Base-by-base conservation (phyloP, 306 rosid genomes). In the Astragalus membranaceus region DNA sequence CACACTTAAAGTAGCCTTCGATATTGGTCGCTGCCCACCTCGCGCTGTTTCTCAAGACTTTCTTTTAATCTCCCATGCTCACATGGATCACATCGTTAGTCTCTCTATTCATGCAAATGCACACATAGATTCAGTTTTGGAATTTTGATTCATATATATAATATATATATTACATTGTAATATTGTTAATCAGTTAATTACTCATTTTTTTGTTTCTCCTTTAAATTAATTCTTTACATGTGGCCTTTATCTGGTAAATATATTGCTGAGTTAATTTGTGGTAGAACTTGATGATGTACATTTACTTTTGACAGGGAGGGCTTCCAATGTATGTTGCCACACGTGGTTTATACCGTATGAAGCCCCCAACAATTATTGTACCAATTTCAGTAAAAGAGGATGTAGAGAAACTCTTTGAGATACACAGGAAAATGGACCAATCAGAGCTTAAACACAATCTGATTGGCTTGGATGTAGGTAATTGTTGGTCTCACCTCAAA, bases 51-150 rank as follows among this genome's bases (percentile, higher is more conserved):
- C 83, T 16, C 95, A 88, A 53, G 85, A 91, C 76, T 90, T 88
- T 64, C 86, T 94, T 66, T 84, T 86, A 20, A 91, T 90, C 81
- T 88, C 98, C n/a, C 98, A 91, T 81, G 88, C 88, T 15, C 98
- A 94, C 78, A 85, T 94, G 96, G 98, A 94, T 81, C 98, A 91
- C 88, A 94, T 94, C 56, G 98, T 94, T 75, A 79, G 91, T 32
- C 54, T 36, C 75, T 71, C 56, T 20, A 16, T 29, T 67, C 42
- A 8, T 32, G 5, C 7, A 60, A 61, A 69, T 44, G 26, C 52
- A 32, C n/a, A 2, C 33, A 5, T 6, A 6, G 26, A 75, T 13
- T 54, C 67, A 11, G 2, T 49, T 44, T 61, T 47, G 3, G 47
- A 49, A n/a, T 67, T 57, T 35, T 51, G n/a, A 46, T 64, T 46